phyloP scores from a whole-genome alignment of 768 basidiomycete genomes.

The Lyophyllum semitale region DNA sequence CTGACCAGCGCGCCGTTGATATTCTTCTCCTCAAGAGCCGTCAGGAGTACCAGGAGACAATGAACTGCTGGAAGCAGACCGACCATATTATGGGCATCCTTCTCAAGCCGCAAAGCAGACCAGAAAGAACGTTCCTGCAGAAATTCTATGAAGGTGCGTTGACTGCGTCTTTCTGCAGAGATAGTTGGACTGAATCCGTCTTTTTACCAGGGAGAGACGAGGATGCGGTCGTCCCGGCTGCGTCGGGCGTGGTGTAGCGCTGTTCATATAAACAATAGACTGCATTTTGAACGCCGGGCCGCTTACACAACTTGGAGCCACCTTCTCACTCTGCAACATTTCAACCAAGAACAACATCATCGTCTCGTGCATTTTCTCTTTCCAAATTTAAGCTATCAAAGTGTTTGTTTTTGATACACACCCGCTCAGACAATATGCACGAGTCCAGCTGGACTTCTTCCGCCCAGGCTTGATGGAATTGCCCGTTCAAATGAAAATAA shows the following conservation, averaged over 20 bases:
- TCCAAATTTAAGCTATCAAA: too few species aligned
- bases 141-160: slow-evolving; percentile 80
- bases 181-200: background rate
- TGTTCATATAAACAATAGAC: slow-evolving; percentile 1
- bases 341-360: background rate
- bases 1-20: slow-evolving; percentile 83
- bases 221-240: slow-evolving; percentile 69
- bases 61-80: slow-evolving; percentile 92
- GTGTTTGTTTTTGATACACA: too few species aligned
- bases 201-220: slow-evolving; percentile 67
- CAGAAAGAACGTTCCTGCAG: slow-evolving; percentile 71
- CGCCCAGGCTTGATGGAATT: too few species aligned
- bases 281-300: background rate
- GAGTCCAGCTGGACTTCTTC: too few species aligned
- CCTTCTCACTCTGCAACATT: background rate
- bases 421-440: too few species aligned
- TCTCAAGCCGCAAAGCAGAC: slow-evolving; percentile 44
- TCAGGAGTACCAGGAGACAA: slow-evolving; percentile 90
- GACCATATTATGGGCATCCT: slow-evolving; percentile 79
- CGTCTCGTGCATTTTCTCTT: too few species aligned
- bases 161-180: slow-evolving; percentile 13
- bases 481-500: too few species aligned
- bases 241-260: slow-evolving; percentile 46
- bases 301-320: too few species aligned
- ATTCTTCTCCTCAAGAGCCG: slow-evolving; percentile 81